phyloP scores from a whole-genome alignment of 768 basidiomycete species.

The Fibroporia radiculosa region DNA sequence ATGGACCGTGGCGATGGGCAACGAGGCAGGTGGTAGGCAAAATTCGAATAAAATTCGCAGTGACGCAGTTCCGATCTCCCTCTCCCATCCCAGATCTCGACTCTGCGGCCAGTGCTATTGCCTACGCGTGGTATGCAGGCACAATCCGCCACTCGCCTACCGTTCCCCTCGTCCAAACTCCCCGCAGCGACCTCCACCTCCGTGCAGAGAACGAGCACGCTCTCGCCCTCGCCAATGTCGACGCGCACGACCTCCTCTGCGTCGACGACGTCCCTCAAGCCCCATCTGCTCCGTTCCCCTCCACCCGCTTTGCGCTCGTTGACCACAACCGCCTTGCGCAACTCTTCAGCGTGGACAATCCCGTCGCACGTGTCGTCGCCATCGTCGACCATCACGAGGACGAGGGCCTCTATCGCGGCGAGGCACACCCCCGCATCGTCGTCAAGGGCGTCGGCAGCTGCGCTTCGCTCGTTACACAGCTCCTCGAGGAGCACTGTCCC shows the following conservation, averaged over 20 bases:
- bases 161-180: slow-evolving; percentile 68
- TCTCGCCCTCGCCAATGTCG: slow-evolving; percentile 49
- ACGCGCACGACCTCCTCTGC: slow-evolving; percentile 50
- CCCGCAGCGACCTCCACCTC: slow-evolving; percentile 59
- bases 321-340: slow-evolving; percentile 77
- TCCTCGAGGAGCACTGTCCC: slow-evolving; percentile 22
- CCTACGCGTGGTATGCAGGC: slow-evolving; percentile 70
- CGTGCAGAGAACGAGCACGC: slow-evolving; percentile 87
- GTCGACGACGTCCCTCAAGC: slow-evolving; percentile 50
- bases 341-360: slow-evolving; percentile 32
- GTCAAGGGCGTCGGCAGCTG: slow-evolving; percentile 68
- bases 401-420: slow-evolving; percentile 57
- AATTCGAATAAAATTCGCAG: not conserved
- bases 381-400: slow-evolving; percentile 92
- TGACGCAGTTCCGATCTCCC: not conserved
- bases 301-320: slow-evolving; percentile 67
- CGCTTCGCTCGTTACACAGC: slow-evolving; percentile 51
- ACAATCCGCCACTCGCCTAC: slow-evolving; percentile 30
- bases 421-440: slow-evolving; percentile 61
- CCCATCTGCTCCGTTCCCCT: slow-evolving; percentile 36
- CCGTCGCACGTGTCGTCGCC: slow-evolving; percentile 50
- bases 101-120: slow-evolving; percentile 78
- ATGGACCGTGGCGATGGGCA: slow-evolving; percentile 91
- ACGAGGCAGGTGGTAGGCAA: slow-evolving; percentile 86
- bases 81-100: slow-evolving; percentile 65